phyloP scores from a whole-genome alignment of 106 monocot genomes.

The Posidonia australis region DNA sequence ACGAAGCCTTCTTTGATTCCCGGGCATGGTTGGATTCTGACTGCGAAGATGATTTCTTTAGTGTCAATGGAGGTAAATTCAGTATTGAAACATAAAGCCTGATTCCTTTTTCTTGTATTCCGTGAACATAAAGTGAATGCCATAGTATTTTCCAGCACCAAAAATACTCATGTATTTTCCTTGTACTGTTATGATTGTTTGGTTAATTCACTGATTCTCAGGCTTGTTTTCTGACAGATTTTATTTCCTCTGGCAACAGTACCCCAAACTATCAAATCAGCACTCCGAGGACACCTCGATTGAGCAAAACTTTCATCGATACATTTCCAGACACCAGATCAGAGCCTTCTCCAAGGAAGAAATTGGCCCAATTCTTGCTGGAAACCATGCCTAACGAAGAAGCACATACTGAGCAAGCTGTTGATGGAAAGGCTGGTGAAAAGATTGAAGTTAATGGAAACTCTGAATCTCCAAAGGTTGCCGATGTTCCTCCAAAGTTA shows the following conservation, averaged over 20 bases:
- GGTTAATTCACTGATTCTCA: neutral
- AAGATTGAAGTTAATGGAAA: conserved; percentile 4
- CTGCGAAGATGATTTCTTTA: conserved; percentile 82
- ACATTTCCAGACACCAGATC: conserved; percentile 18
- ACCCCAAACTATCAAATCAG: conserved; percentile 36
- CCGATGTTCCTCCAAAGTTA: conserved; percentile 4
- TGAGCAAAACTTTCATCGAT: conserved; percentile 14
- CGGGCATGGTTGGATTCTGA: conserved; percentile 67
- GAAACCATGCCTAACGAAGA: conserved; percentile 13
- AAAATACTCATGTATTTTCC: too few species aligned
- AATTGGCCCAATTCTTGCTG: conserved; percentile 38
- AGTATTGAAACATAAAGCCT: too few species aligned
- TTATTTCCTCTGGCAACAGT: conserved; percentile 59
- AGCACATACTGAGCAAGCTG: neutral
- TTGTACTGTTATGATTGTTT: too few species aligned
- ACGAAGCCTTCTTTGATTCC: conserved; percentile 75
- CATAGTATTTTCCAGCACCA: too few species aligned
- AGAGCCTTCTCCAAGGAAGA: conserved; percentile 49
- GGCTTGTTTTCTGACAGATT: conserved; percentile 31
- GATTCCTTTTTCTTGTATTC: too few species aligned
- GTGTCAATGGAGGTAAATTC: conserved; percentile 78
- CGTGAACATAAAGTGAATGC: too few species aligned
- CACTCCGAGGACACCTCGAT: conserved; percentile 2
- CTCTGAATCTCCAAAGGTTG: neutral
- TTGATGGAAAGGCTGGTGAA: neutral